A percentile compares a stretch with the other conserved stretches of the same genome.
These are phyloP conservation scores for Alternaria rosae DNA, from an alignment of 2,329 filamentous ascomycete genomes.

Conservation along the genomic window DNA sequence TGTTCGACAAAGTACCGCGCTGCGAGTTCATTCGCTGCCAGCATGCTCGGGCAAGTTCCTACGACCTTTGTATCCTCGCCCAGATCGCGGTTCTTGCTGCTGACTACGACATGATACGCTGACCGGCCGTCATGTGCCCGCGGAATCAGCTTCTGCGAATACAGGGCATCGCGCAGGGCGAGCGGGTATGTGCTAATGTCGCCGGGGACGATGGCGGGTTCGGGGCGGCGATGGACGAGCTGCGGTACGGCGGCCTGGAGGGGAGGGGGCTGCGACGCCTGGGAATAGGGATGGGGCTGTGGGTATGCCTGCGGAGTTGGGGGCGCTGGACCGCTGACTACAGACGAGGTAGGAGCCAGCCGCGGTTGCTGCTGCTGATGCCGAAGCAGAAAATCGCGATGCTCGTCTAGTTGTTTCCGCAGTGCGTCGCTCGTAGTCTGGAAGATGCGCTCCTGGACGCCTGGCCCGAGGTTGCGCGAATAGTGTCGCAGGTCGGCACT, in stretches of 20 bases:
- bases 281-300: neutral
- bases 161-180: conserved; percentile 15
- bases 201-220: conserved; percentile 10
- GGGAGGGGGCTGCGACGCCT: conserved; percentile 15
- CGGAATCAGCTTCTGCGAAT: conserved; percentile 8
- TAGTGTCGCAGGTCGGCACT: conserved; percentile 30
- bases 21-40: conserved; percentile 10
- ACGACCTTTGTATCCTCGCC: conserved; percentile 3
- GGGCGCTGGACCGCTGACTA: conserved; percentile 9
- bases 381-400: conserved; percentile 26
- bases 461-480: conserved; percentile 31
- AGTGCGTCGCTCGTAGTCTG: conserved; percentile 29
- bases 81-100: neutral
- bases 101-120: conserved; percentile 2
- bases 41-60: neutral
- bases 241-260: conserved; percentile 16
- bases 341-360: conserved; percentile 10
- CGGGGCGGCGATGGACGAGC: neutral
- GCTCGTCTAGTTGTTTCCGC: conserved; percentile 28
- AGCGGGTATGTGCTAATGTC: conserved; percentile 21
- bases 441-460: conserved; percentile 30
- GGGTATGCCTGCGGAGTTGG: neutral
- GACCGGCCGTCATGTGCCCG: conserved; percentile 2
- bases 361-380: conserved; percentile 21
- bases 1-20: conserved; percentile 13